phyloP scores from a whole-genome alignment of 1,139 yeast species.

The Pichia sp. region DNA sequence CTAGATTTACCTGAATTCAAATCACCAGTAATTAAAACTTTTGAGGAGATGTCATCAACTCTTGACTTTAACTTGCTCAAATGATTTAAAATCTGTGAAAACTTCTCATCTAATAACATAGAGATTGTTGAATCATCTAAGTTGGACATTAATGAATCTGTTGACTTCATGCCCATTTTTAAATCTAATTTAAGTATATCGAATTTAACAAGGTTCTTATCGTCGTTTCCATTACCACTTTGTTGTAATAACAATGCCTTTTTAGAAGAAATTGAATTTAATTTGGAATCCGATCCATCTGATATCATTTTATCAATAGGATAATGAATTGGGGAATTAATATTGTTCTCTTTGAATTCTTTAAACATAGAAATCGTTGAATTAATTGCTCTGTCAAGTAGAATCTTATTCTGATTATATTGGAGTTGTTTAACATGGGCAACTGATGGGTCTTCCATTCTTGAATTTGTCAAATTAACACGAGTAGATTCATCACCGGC shows the following conservation, averaged over 20 bases:
- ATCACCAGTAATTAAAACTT: slow-evolving; percentile 95
- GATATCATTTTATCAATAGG: slow-evolving; percentile 40
- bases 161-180: slow-evolving; percentile 48
- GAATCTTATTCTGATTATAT: slow-evolving; percentile 59
- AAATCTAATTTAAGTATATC: slow-evolving; percentile 59
- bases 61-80: slow-evolving; percentile 70
- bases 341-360: slow-evolving; percentile 52
- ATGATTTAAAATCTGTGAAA: slow-evolving; percentile 59
- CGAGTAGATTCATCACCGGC: not conserved
- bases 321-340: slow-evolving; percentile 56
- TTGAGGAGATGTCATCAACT: slow-evolving; percentile 86
- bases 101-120: slow-evolving; percentile 56
- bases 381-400: slow-evolving; percentile 57
- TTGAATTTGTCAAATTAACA: not conserved
- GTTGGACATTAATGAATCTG: slow-evolving; percentile 39
- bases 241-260: slow-evolving; percentile 44
- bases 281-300: slow-evolving; percentile 29
- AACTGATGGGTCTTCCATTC: slow-evolving; percentile 18
- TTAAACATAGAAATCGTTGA: slow-evolving; percentile 47
- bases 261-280: slow-evolving; percentile 44
- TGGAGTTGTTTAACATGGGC: slow-evolving; percentile 57
- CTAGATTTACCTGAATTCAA: slow-evolving; percentile 95
- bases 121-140: slow-evolving; percentile 64
- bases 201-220: slow-evolving; percentile 30
- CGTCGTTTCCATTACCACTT: not conserved